These are phyloP conservation scores for Xylaria telfairii DNA, from an alignment of 495 filamentous ascomycete genomes.

Conservation along the genomic window DNA sequence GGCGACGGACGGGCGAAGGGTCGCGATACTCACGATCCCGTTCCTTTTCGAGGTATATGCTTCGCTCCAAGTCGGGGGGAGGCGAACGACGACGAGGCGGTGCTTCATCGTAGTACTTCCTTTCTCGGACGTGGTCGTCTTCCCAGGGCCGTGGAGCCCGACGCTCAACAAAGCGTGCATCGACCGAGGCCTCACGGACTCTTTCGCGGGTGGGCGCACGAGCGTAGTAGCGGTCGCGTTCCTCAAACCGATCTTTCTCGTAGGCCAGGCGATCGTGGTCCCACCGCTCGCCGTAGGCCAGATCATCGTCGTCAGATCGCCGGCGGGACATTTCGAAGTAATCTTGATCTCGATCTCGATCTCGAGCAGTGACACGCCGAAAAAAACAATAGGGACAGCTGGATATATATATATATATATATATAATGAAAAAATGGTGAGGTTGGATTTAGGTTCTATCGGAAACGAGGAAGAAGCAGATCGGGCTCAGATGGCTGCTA, in stretches of 20 bases:
- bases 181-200: conserved; percentile 40
- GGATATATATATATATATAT: background rate
- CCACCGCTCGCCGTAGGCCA: conserved; percentile 48
- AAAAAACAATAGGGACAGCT: background rate
- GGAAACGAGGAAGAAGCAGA: background rate
- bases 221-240: conserved; percentile 42
- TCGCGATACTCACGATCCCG: conserved; percentile 38
- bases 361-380: background rate
- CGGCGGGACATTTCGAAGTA: conserved; percentile 28
- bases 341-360: too few species aligned
- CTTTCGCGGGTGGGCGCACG: conserved; percentile 21
- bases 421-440: background rate
- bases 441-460: background rate
- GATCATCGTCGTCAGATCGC: conserved; percentile 44
- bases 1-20: conserved; percentile 45
- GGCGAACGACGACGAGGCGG: conserved; percentile 40
- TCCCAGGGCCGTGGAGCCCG: conserved; percentile 43
- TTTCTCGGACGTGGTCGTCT: conserved; percentile 45
- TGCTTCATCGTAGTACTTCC: conserved; percentile 48
- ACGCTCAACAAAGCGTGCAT: conserved; percentile 39
- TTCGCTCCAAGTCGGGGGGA: conserved; percentile 41
- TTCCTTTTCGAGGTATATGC: conserved; percentile 43
- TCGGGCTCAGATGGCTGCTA: conserved; percentile 5
- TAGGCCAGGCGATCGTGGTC: conserved; percentile 48
- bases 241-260: conserved; percentile 43